Evolutionary conservation across 1,139 yeast genomes (phyloP).

Genomic region (Protomyces macrosporus): DNA sequence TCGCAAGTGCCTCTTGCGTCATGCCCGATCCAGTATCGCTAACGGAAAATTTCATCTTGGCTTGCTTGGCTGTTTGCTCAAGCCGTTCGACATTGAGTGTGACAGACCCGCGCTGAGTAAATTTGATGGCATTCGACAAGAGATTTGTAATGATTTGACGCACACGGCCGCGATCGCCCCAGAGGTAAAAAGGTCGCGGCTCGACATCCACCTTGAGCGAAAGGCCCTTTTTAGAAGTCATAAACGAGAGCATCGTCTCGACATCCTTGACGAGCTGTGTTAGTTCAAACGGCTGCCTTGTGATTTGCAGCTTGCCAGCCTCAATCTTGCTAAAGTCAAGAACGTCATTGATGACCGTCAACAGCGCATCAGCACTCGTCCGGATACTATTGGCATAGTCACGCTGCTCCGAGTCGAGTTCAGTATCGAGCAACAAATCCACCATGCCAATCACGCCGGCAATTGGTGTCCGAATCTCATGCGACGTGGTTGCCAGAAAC

Average conservation of each 20-base stretch:
- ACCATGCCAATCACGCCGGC: conserved; percentile 94
- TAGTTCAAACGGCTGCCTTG: conserved; percentile 57
- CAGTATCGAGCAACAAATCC: conserved; percentile 76
- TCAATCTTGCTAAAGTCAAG: conserved; percentile 78
- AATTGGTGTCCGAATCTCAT: conserved; percentile 84
- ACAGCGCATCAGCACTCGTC: conserved; percentile 66
- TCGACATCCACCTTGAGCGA: conserved; percentile 12
- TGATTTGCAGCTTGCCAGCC: conserved; percentile 68
- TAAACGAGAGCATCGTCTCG: conserved; percentile 22
- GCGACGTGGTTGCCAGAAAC: conserved; percentile 37
- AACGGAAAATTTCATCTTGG: conserved; percentile 65
- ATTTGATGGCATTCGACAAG: conserved; percentile 79
- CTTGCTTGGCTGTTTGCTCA: conserved; percentile 16
- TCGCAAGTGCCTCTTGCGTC: conserved; percentile 46
- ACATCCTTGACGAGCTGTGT: conserved; percentile 22
- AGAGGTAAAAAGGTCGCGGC: conserved; percentile 47
- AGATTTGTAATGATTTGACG: conserved; percentile 84
- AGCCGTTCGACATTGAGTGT: conserved; percentile 23
- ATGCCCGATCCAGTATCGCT: conserved; percentile 62
- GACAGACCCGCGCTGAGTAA: conserved; percentile 58
- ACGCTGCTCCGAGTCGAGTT: conserved; percentile 68
- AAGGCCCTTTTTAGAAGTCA: conserved; percentile 21
- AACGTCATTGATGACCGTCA: conserved; percentile 77
- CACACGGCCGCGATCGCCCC: conserved; percentile 82
- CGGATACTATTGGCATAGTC: conserved; percentile 76